A percentile compares a stretch with the other conserved stretches of the same genome.
Conservation (phyloP, 257 asterid genomes). For the Fraxinus anomala region DNA sequence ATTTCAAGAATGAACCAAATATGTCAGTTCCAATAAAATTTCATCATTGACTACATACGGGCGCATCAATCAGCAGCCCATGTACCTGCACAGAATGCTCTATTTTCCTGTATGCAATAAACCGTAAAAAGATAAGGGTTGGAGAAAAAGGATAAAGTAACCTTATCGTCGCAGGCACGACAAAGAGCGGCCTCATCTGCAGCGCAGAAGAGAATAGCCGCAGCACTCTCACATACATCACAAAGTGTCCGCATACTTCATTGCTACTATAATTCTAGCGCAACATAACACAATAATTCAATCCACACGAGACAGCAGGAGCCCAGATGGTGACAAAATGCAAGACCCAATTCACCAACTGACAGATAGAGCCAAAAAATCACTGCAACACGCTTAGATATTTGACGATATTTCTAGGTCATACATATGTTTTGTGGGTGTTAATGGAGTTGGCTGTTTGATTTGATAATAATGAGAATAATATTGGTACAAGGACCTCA, state of each 20-base stretch:
- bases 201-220: slow-evolving; percentile 71
- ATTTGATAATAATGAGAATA: slow-evolving; percentile 24
- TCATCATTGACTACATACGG: background rate
- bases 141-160: slow-evolving; percentile 8
- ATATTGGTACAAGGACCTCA: background rate
- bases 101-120: background rate
- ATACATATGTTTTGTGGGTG: slow-evolving; percentile 10
- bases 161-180: slow-evolving; percentile 69
- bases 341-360: slow-evolving; percentile 2
- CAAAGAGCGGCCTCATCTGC: slow-evolving; percentile 82
- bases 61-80: background rate
- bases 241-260: slow-evolving; percentile 74
- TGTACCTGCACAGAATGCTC: too few relatives aligned
- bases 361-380: background rate
- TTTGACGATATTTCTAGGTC: background rate
- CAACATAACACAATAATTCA: slow-evolving; percentile 19
- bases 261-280: slow-evolving; percentile 28
- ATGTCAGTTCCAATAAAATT: background rate
- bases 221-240: slow-evolving; percentile 74
- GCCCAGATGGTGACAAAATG: background rate
- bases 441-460: slow-evolving; percentile 8
- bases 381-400: background rate
- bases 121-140: too few relatives aligned
- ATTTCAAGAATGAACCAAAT: background rate
- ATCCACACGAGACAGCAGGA: background rate